A percentile compares a stretch with the other conserved stretches of the same genome.
Conservation (phyloP, 768 basidiomycete species). For the Phanerodontia chrysosporium region DNA sequence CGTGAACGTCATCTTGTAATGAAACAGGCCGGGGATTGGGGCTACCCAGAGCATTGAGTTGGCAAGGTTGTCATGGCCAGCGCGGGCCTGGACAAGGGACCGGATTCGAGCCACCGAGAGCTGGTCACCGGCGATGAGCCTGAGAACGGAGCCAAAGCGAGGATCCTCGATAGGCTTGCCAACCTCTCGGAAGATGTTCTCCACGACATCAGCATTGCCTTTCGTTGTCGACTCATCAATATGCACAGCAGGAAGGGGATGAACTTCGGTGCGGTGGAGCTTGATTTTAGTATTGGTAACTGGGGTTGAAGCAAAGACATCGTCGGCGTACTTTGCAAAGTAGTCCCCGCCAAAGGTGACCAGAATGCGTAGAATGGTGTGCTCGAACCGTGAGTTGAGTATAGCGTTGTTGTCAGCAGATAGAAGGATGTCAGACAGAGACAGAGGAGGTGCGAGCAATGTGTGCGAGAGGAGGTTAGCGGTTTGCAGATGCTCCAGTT, state of each 20-base stretch:
- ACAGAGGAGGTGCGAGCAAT: too few relatives aligned
- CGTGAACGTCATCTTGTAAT: conserved; percentile 31
- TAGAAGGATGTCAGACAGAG: too few relatives aligned
- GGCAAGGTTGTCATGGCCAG: conserved; percentile 27
- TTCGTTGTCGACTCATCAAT: conserved; percentile 34
- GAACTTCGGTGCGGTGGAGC: conserved; percentile 24
- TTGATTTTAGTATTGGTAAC: too few relatives aligned
- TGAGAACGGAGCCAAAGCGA: conserved; percentile 7
- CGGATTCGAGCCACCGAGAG: conserved; percentile 32
- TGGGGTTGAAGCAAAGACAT: too few relatives aligned
- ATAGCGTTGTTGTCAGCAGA: too few relatives aligned
- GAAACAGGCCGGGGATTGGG: conserved; percentile 34
- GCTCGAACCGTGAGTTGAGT: too few relatives aligned
- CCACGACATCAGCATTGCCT: conserved; percentile 32
- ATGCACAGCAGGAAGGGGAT: conserved; percentile 30
- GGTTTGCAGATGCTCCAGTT: too few relatives aligned
- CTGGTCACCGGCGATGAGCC: conserved; percentile 31
- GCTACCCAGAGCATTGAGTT: conserved; percentile 21
- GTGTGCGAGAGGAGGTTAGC: too few relatives aligned
- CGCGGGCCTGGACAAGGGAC: conserved; percentile 25
- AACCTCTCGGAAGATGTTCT: conserved; percentile 26
- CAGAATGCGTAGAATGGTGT: too few relatives aligned
- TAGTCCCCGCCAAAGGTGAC: too few relatives aligned
- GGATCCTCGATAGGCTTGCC: conserved; percentile 7
- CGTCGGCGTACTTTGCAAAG: too few relatives aligned